Evolutionary conservation across 2,329 filamentous ascomycete species (phyloP), one percentile per base, ranked within the genome.

Genomic region (Aspergillus candidus): DNA sequence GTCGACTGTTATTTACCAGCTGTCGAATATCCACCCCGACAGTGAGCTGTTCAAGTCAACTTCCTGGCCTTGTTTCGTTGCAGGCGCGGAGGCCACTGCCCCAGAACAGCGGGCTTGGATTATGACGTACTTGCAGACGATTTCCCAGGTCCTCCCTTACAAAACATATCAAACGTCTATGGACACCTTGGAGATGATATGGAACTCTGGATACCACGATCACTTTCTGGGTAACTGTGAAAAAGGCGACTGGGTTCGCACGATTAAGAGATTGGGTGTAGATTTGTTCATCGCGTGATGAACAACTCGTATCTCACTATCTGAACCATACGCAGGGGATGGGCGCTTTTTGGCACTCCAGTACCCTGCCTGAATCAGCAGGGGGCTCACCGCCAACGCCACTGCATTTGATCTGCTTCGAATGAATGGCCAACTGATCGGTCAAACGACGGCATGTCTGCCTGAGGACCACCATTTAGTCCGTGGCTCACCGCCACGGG

Each of bases 51-150:
- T 47, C 36, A 47, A 47, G 12, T 40, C 40, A 3, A 43, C 32
- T 4, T 43, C 41, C 3, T 47, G 45, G 45, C 37, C 45, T 4
- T 37, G 12, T n/a, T 44, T 36, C 27, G 32, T 47, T 17, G 45
- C 45, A n/a, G 45, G 45, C 1, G 45, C 45, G 11, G 45, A 47
- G 27, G 33, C 40, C 2, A 37, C 13, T 3, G 27, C 33, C 11
- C 32, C 35, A 0, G 13, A 32, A 6, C 36, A 37, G 11, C 36
- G 45, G n/a, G 11, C 12, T 2, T 37, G 33, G 29, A 27, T 35
- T 7, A 37, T 34, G 10, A 5, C 17, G 12, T 33, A 41, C 13
- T 15, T 41, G 3, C 13, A n/a, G n/a, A 29, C 29, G 11, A 27
- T 41, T 12, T 35, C 15, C 2, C 13, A 29, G 40, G n/a, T 32